Base-by-base conservation (phyloP, 345 rosid species). In the Mercurialis annua region DNA sequence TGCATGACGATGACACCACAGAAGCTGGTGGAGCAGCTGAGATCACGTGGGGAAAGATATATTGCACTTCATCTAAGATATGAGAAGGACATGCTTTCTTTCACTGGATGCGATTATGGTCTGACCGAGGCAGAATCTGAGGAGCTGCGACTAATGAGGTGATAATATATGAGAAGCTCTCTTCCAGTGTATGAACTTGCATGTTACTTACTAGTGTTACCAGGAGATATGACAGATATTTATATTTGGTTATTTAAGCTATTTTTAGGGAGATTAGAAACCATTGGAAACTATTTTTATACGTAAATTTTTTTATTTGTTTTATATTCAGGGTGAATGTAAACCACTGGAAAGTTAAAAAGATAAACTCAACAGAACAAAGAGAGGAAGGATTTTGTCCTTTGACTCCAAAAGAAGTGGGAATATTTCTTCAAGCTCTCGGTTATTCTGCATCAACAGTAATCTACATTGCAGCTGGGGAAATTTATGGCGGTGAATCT, bases 81-180 rank as follows among this genome's bases (percentile, higher is more conserved):
- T 60, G 97, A 94, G 83, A 90, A 89, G 81, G 99, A 91, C 81
- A 91, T 94, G 94, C 84, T 94, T 56, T 83, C 99, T 65, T 94
- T 94, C 78, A 94, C 96, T 43, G 97, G 97, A 36, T 94, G 99
- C 69, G 84, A 92, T 23, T 85, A 85, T 66, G 95, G 97, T 60
- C 82, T 94, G 71, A 86, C 89, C 61, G 78, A 87, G 71, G 78
- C 80, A 36, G 97, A 94, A 77, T 86, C 99, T 36, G 88, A 86
- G 72, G 97, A 87, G 78, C 87, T 94, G 66, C 81, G 76, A 67
- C 74, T 84, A 34, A 85, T 94, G 95, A 79, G 99, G 99, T 91
- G 79, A 53, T 47, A 5, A 31, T 58, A 34, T 36, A 30, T 21
- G 40, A n/a, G 33, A 11, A 61, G 2, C 65, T 42, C 33, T 27